Evolutionary conservation across 306 rosid species (phyloP).

Genomic region (Purshia tridentata): DNA sequence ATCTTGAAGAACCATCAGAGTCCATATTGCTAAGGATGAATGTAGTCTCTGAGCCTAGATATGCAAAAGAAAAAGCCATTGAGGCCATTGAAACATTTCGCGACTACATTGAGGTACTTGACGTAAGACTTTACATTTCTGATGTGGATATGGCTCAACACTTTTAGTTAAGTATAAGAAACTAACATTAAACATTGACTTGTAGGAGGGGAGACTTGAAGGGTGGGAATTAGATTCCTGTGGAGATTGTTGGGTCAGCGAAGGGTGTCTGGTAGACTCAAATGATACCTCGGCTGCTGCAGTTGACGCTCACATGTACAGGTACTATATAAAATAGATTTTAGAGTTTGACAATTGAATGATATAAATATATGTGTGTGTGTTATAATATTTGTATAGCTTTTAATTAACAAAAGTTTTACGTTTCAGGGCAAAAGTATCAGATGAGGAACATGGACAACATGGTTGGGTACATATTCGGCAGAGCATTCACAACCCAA

Average conservation of each 20-base stretch:
- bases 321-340: constrained; percentile 31
- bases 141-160: too few species aligned
- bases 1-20: constrained; percentile 77
- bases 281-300: constrained; percentile 58
- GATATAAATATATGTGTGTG: background rate
- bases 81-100: constrained; percentile 68
- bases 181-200: background rate
- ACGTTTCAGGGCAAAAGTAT: constrained; percentile 63
- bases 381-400: background rate
- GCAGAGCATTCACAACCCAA: constrained; percentile 92
- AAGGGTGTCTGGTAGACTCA: constrained; percentile 77
- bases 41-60: constrained; percentile 59
- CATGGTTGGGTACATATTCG: constrained; percentile 83
- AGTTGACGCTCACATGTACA: constrained; percentile 85
- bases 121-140: too few species aligned
- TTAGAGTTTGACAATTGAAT: background rate
- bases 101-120: constrained; percentile 59
- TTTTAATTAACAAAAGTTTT: background rate
- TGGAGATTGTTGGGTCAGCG: constrained; percentile 96
- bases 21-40: constrained; percentile 67
- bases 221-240: constrained; percentile 93
- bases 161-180: background rate
- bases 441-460: constrained; percentile 51
- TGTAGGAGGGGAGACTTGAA: constrained; percentile 68
- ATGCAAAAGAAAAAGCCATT: constrained; percentile 66